Base-by-base conservation (phyloP, 169 alveolate species). In the Cryptosporidium sp. region DNA sequence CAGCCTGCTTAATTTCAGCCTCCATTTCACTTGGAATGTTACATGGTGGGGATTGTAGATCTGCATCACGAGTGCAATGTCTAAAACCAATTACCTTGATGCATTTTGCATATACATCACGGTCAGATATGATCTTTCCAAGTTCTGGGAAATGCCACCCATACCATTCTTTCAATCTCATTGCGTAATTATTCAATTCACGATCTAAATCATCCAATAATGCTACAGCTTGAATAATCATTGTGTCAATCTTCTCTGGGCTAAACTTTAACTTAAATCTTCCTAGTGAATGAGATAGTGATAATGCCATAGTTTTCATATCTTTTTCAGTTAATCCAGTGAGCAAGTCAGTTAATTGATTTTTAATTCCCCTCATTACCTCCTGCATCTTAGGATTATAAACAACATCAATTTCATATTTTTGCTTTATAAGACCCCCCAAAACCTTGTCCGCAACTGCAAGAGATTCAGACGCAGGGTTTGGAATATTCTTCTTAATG, bases 81-180 rank as follows among this genome's bases (percentile, higher is more conserved):
- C 98, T 94, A 92, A 93, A 91, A 80, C 99, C 99, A 69, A 97
- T 95, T 23, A 86, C 84, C 62, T 95, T 91, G 41, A 97, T 97
- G 68, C 95, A 95, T 85, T 95, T 95, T 41, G 99, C 98, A 86
- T 96, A 97, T 21, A 97, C 93, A 58, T 94, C 93, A 92, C 96
- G 97, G 86, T 97, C 99, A 31, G 99, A 91, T 80, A 97, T 96
- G 52, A 98, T 97, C 93, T 96, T 97, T n/a, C 97, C 96, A 29
- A 98, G 96, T 93, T 98, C 99, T 37, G 99, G 99, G 96, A 99
- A 99, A 93, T 99, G 99, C 99, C 99, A 99, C 39, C 99, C 99
- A 92, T 98, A 98, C 96, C 96, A 94, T 85, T 96, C 99, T 92
- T 97, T 96, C 29, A 99, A 95, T 71, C 99, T 96, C 99, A 99